Evolutionary conservation across 805 yeast species (phyloP).

Genomic region (Metschnikowia koreensis): DNA sequence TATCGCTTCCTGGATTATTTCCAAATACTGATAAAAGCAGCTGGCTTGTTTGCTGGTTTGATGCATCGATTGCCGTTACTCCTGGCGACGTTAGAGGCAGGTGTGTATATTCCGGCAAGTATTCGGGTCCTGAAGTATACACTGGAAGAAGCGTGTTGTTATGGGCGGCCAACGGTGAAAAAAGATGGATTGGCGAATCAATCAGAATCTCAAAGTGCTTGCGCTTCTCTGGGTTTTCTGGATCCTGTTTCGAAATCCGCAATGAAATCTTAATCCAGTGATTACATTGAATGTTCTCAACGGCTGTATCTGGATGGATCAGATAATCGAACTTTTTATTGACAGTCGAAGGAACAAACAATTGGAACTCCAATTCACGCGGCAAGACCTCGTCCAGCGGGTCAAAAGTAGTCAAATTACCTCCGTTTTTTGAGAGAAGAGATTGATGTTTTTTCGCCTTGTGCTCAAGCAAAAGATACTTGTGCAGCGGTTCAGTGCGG

Average conservation of each 20-base stretch:
- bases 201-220: conserved; percentile 93
- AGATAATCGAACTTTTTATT: conserved; percentile 46
- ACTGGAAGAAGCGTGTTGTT: conserved; percentile 77
- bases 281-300: conserved; percentile 75
- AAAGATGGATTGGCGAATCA: conserved; percentile 88
- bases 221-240: conserved; percentile 53
- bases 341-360: conserved; percentile 74
- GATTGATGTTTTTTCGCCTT: conserved; percentile 55
- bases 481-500: conserved; percentile 85
- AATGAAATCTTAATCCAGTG: conserved; percentile 95
- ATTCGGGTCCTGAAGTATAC: conserved; percentile 41
- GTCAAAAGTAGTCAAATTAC: conserved; percentile 29
- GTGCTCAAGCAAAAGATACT: conserved; percentile 77
- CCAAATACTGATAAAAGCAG: conserved; percentile 7
- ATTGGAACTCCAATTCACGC: conserved; percentile 79
- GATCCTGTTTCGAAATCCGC: conserved; percentile 68
- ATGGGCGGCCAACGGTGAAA: conserved; percentile 76
- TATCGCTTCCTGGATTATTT: not conserved
- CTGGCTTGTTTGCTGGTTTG: conserved; percentile 5
- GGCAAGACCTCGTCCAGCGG: conserved; percentile 59
- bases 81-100: conserved; percentile 58
- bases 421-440: conserved; percentile 43
- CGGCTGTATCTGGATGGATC: conserved; percentile 84
- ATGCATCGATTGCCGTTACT: conserved; percentile 45
- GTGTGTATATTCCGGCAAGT: conserved; percentile 26